These are phyloP conservation scores for Entomortierella chlamydospora DNA, from an alignment of 192 early-diverging fungal species.

Conservation along the genomic window DNA sequence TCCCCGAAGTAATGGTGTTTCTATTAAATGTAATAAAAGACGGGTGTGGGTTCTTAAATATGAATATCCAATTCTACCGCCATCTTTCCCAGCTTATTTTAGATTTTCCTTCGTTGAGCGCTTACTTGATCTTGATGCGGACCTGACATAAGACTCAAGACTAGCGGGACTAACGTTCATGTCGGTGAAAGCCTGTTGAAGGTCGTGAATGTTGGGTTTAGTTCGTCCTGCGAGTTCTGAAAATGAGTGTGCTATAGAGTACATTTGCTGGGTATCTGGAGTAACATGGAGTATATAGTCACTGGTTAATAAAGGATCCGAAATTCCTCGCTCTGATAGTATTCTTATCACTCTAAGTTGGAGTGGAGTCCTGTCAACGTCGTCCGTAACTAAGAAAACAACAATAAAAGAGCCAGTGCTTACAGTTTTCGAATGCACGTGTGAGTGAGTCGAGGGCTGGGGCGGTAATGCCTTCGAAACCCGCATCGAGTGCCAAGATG, in stretches of 20 bases:
- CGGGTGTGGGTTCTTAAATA: too few species aligned
- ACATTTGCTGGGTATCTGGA: constrained; percentile 61
- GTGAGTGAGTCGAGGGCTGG: constrained; percentile 54
- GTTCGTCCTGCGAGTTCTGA: constrained; percentile 65
- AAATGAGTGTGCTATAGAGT: constrained; percentile 58
- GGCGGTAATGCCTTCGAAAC: constrained; percentile 55
- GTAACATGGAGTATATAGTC: background rate
- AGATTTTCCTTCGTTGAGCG: too few species aligned
- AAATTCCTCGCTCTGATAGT: background rate
- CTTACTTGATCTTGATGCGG: constrained; percentile 49
- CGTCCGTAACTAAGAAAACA: too few species aligned
- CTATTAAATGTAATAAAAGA: constrained; percentile 1
- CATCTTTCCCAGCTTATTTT: too few species aligned
- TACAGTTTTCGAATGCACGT: constrained; percentile 57
- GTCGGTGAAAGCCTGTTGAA: constrained; percentile 58
- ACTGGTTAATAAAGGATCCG: background rate
- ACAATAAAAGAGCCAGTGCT: background rate
- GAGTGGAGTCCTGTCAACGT: too few species aligned
- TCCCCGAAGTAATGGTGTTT: constrained; percentile 35
- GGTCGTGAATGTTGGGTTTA: constrained; percentile 62
- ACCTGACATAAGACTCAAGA: constrained; percentile 52
- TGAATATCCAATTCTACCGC: too few species aligned
- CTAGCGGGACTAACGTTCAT: constrained; percentile 46
- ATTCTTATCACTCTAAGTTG: background rate
- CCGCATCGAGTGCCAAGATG: constrained; percentile 56